These are phyloP conservation scores for Tricladium varicosporioides DNA, from an alignment of 2,329 filamentous ascomycete genomes.

Conservation along the genomic window DNA sequence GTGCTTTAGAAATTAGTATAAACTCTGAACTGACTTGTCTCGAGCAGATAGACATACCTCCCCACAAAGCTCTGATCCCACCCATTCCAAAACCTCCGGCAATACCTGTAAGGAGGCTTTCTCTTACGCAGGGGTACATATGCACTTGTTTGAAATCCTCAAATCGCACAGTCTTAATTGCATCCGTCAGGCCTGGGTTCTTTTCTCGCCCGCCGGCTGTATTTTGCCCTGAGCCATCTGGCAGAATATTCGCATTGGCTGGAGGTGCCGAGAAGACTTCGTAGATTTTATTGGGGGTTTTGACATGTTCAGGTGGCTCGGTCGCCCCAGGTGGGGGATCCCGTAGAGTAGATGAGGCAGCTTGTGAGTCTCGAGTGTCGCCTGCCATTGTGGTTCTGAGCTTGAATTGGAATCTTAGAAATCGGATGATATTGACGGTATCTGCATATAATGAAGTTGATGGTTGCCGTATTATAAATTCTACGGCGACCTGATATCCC, in stretches of 20 bases:
- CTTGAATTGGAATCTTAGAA: not conserved
- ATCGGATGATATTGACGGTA: not conserved
- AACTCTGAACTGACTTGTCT: not conserved
- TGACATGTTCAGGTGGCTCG: constrained; percentile 35
- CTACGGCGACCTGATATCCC: not conserved
- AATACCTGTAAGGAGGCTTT: constrained; percentile 81
- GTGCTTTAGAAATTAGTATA: constrained; percentile 39
- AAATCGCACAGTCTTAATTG: constrained; percentile 62
- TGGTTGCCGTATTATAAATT: not conserved
- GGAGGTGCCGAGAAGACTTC: constrained; percentile 38
- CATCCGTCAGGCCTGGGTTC: constrained; percentile 53
- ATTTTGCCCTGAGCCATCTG: constrained; percentile 34
- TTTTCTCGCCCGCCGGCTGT: constrained; percentile 29
- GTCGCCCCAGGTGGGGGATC: constrained; percentile 37
- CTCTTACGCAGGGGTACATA: constrained; percentile 78
- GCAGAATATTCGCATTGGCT: constrained; percentile 32
- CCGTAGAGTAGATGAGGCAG: constrained; percentile 21
- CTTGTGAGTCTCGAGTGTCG: constrained; percentile 35
- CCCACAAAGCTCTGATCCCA: constrained; percentile 68
- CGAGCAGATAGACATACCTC: constrained; percentile 52
- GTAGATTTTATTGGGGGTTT: constrained; percentile 37
- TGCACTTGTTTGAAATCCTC: constrained; percentile 72
- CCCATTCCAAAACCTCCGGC: constrained; percentile 74
- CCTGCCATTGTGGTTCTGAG: constrained; percentile 29
- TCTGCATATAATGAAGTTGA: constrained; percentile 8